These are phyloP conservation scores for Nitzschia palea DNA, from an alignment of 108 stramenopile genomes.

Conservation along the genomic window DNA sequence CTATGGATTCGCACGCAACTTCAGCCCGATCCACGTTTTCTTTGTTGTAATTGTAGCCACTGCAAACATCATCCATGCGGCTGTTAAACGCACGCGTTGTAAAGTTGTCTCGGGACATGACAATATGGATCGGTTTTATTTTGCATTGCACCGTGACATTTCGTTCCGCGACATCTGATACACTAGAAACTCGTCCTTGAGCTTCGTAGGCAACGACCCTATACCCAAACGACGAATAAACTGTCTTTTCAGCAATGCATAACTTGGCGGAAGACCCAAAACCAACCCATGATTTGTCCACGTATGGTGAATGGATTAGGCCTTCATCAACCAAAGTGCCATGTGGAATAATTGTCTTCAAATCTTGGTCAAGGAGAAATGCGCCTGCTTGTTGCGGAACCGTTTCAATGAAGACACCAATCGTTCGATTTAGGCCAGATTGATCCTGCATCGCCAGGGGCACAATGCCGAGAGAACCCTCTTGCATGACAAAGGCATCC, in stretches of 20 bases:
- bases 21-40: neutral
- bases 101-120: neutral
- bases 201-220: constrained; percentile 29
- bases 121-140: neutral
- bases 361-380: neutral
- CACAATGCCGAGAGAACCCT: neutral
- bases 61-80: constrained; percentile 6
- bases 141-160: constrained; percentile 7
- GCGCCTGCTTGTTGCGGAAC: constrained; percentile 9
- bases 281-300: neutral
- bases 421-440: constrained; percentile 24
- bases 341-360: neutral
- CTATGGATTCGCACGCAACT: neutral
- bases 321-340: neutral
- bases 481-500: neutral
- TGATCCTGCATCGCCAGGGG: constrained; percentile 7
- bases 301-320: neutral
- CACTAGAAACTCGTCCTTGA: constrained; percentile 18
- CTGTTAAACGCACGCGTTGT: constrained; percentile 1
- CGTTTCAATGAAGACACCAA: constrained; percentile 22
- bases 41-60: constrained; percentile 30
- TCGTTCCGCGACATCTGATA: constrained; percentile 14
- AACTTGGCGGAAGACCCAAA: neutral
- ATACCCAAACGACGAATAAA: constrained; percentile 21
- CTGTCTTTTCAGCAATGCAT: neutral